Conservation (phyloP, 768 basidiomycete species). For the Lactarius indigo region DNA sequence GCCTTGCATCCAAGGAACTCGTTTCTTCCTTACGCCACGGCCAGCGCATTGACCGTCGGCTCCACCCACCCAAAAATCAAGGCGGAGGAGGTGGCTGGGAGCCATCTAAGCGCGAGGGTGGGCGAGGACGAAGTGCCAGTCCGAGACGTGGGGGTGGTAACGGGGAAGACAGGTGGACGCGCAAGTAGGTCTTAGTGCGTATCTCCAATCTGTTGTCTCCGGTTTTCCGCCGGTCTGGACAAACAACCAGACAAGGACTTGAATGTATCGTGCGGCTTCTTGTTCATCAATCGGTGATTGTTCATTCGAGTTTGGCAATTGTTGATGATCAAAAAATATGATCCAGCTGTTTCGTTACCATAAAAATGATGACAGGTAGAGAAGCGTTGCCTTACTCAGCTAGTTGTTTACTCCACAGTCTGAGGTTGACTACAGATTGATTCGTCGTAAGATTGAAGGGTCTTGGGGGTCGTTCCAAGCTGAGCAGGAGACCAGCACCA, state of each 20-base stretch:
- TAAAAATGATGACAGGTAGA: not conserved
- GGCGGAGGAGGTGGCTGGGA: constrained; percentile 83
- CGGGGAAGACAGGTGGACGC: constrained; percentile 64
- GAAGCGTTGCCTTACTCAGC: not conserved
- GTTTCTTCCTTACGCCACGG: constrained; percentile 75
- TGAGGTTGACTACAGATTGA: no score
- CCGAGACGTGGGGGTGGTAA: constrained; percentile 59
- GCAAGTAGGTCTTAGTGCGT: constrained; percentile 30
- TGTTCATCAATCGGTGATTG: not conserved
- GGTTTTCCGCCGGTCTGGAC: not conserved
- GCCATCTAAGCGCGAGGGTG: constrained; percentile 64
- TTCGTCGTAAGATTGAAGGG: not conserved
- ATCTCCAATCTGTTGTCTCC: not conserved
- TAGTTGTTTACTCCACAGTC: not conserved
- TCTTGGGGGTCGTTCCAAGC: not conserved
- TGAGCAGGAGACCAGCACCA: not conserved
- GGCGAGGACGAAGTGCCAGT: constrained; percentile 70
- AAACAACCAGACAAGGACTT: not conserved
- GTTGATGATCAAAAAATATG: not conserved
- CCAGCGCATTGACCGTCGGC: constrained; percentile 76
- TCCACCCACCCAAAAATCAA: constrained; percentile 62
- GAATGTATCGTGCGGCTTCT: not conserved
- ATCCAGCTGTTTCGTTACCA: not conserved
- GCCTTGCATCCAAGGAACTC: constrained; percentile 80
- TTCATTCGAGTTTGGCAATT: not conserved